Base-by-base conservation (phyloP, 345 rosid genomes). In the Corchorus capsularis region DNA sequence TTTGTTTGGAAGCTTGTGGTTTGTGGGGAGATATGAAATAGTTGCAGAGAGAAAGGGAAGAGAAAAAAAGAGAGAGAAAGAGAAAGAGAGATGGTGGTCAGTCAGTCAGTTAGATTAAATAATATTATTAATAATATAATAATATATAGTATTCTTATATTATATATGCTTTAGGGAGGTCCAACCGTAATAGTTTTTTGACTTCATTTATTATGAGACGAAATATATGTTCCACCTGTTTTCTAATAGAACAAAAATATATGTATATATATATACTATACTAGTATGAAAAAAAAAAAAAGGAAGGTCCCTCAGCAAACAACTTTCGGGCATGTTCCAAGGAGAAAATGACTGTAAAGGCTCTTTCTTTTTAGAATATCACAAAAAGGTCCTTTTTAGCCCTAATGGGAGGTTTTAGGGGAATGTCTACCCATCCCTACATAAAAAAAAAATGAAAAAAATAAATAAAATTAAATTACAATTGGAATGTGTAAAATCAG, bases 1-100 rank as follows among this genome's bases (percentile, higher is more conserved):
- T 84, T 85, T 75, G 92, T 91, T 94, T 90, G 95, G 94, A 88
- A 87, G 92, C 85, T 92, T 88, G 91, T 85, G 89, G 43, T n/a
- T n/a, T n/a, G n/a, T n/a, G 27, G 27, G 1, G 72, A 64, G 79
- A 80, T 84, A 79, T 82, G 83, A 85, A 87, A 89, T 77, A 80
- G 87, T 77, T 85, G 89, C 85, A 83, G 90, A 70, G 66, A 77
- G 54, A 60, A 9, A 57, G 50, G 75, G 39, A 64, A 64, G 78
- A 77, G 69, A 80, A 79, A 81, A 50, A 63, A 4, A 70, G 76
- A 63, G 34, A 73, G 59, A 37, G 83, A 63, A 4, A 70, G 76
- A 63, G 34, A 73, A 54, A 37, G 83, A 75, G 83, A 82, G 79
- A 77, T 79, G 86, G 85, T 79, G 83, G 89, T 76, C 78, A 77